phyloP scores from a whole-genome alignment of 257 asterid species.

The Solanum pimpinellifolium region DNA sequence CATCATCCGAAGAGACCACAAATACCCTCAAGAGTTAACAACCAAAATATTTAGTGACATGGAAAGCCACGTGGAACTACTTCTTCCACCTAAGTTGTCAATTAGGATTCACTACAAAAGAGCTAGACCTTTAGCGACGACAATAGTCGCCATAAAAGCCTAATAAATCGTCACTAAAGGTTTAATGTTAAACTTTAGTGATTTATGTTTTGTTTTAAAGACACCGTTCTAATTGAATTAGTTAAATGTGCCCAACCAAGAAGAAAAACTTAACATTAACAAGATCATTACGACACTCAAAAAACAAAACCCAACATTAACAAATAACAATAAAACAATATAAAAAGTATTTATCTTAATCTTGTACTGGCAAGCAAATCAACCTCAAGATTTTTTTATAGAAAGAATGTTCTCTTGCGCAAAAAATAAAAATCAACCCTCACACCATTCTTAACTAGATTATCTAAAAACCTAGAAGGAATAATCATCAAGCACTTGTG shows the following conservation, averaged over 20 bases:
- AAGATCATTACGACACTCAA: not conserved
- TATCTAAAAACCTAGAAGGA: not conserved
- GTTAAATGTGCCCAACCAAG: not conserved
- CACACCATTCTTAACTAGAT: not conserved
- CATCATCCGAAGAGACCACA: too few relatives aligned
- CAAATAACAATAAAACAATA: not conserved
- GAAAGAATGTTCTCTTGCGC: not conserved
- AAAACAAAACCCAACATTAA: not conserved
- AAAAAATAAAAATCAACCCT: not conserved
- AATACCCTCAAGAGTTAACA: too few relatives aligned
- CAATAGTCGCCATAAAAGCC: too few relatives aligned
- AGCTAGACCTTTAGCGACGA: too few relatives aligned
- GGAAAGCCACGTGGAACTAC: too few relatives aligned
- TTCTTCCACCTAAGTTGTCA: too few relatives aligned
- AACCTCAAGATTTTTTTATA: not conserved
- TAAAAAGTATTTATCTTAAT: not conserved
- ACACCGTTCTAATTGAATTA: not conserved
- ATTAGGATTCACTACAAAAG: too few relatives aligned
- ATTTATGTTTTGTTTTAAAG: too few relatives aligned
- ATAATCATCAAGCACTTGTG: not conserved
- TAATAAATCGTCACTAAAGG: too few relatives aligned
- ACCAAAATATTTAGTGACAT: too few relatives aligned
- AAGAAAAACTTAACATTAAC: not conserved
- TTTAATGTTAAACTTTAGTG: too few relatives aligned
- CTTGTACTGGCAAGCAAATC: not conserved